Evolutionary conservation across 768 basidiomycete species (phyloP).

Genomic region (Calocybe gangraenosa): DNA sequence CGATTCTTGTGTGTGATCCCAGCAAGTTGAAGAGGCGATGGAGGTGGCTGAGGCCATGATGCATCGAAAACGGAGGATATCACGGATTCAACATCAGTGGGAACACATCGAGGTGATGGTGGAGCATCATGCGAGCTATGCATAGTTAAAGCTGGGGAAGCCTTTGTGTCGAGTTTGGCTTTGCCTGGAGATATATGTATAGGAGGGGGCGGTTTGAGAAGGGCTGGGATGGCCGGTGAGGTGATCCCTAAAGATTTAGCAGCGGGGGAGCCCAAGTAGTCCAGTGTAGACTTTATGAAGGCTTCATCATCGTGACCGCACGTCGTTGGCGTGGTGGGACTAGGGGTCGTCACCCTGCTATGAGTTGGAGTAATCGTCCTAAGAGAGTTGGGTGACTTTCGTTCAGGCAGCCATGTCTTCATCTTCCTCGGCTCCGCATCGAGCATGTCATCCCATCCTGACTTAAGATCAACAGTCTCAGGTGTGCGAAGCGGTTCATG

Average conservation of each 20-base stretch:
- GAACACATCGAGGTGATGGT: conserved; percentile 21
- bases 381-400: conserved; percentile 17
- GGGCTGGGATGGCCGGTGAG: conserved; percentile 22
- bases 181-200: conserved; percentile 15
- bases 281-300: conserved; percentile 39
- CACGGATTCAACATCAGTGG: conserved; percentile 28
- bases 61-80: conserved; percentile 35
- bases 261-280: conserved; percentile 41
- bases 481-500: conserved; percentile 18
- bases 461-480: conserved; percentile 34
- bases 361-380: conserved; percentile 18
- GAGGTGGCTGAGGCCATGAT: conserved; percentile 36
- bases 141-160: conserved; percentile 10
- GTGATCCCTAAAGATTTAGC: conserved; percentile 38
- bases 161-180: conserved; percentile 6
- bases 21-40: conserved; percentile 8
- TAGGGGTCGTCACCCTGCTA: conserved; percentile 23
- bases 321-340: conserved; percentile 18
- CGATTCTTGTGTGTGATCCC: background rate
- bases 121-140: conserved; percentile 7
- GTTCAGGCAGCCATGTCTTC: conserved; percentile 17
- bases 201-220: conserved; percentile 18
- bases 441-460: conserved; percentile 49
- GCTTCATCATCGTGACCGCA: conserved; percentile 29
- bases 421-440: conserved; percentile 23